Conservation (phyloP, 176 grass and related monocot genomes). For the Triticum timopheevii region DNA sequence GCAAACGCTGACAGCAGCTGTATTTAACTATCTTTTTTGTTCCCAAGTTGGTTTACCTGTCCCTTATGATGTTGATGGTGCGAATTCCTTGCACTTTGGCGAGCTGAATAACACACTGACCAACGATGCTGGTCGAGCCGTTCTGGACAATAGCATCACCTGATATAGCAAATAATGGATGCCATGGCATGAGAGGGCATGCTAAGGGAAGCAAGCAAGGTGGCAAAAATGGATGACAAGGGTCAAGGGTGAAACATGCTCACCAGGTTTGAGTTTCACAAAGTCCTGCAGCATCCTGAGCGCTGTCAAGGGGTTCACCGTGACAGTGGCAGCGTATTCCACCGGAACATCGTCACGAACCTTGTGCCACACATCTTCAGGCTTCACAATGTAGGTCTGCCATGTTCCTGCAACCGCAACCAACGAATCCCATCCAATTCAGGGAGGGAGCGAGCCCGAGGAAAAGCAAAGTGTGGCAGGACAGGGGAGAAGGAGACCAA, state of each 20-base stretch:
- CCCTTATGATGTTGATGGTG: conserved; percentile 91
- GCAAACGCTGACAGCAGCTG: not conserved
- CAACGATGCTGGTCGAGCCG: conserved; percentile 84
- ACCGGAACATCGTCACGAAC: conserved; percentile 62
- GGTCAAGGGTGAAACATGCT: not conserved
- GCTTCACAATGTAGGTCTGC: conserved; percentile 80
- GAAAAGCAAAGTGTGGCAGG: not conserved
- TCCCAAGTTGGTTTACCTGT: conserved; percentile 44
- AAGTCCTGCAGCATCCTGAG: conserved; percentile 79
- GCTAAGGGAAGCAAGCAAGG: not conserved
- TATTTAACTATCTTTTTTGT: not conserved
- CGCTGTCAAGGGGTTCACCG: conserved; percentile 78
- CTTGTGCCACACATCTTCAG: conserved; percentile 69
- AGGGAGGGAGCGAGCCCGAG: not conserved
- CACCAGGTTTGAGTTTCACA: conserved; percentile 65
- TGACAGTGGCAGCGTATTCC: conserved; percentile 81
- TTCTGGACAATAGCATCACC: conserved; percentile 89
- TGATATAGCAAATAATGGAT: conserved; percentile 25
- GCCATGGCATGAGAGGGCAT: not conserved
- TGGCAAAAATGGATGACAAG: not conserved
- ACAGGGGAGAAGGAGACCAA: conserved; percentile 37
- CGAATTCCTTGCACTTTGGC: conserved; percentile 57
- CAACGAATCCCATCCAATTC: not conserved
- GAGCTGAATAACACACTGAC: conserved; percentile 86
- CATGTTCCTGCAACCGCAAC: conserved; percentile 52